Conservation (phyloP, 768 basidiomycete genomes). For the Gymnopilus junonius region DNA sequence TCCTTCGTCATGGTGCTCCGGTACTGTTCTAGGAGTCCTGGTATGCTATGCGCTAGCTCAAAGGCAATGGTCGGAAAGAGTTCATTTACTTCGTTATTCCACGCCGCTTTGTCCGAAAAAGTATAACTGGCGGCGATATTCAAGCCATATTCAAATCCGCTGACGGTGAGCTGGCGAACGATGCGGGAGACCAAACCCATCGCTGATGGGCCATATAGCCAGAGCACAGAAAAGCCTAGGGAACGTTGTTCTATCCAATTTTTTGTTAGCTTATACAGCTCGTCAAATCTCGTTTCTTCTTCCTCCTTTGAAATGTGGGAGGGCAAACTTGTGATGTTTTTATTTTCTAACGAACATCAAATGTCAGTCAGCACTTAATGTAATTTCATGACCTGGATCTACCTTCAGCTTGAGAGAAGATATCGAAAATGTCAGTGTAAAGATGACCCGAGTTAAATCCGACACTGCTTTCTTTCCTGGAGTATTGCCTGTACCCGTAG, state of each 20-base stretch:
- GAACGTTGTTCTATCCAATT: slow-evolving; percentile 3
- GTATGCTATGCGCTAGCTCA: slow-evolving; percentile 6
- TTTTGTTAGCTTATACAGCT: not conserved
- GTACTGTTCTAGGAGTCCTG: slow-evolving; percentile 4
- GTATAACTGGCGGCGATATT: slow-evolving; percentile 3
- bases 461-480: not conserved
- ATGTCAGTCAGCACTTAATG: not conserved
- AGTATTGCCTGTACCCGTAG: not conserved
- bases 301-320: not conserved
- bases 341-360: not conserved
- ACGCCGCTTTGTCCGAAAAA: slow-evolving; percentile 11
- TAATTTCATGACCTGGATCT: not conserved
- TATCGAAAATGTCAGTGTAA: not conserved
- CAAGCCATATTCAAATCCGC: not conserved
- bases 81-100: slow-evolving; percentile 8
- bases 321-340: not conserved
- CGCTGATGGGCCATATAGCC: slow-evolving; percentile 10
- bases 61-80: slow-evolving; percentile 7
- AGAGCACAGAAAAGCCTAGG: not conserved
- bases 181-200: slow-evolving; percentile 3
- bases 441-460: not conserved
- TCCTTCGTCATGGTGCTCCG: not conserved
- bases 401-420: not conserved
- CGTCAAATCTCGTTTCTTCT: not conserved
- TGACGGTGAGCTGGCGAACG: not conserved